A percentile compares a stretch with the other conserved stretches of the same genome.
Evolutionary conservation across 306 rosid species (phyloP).

Genomic region (Glycine soja): DNA sequence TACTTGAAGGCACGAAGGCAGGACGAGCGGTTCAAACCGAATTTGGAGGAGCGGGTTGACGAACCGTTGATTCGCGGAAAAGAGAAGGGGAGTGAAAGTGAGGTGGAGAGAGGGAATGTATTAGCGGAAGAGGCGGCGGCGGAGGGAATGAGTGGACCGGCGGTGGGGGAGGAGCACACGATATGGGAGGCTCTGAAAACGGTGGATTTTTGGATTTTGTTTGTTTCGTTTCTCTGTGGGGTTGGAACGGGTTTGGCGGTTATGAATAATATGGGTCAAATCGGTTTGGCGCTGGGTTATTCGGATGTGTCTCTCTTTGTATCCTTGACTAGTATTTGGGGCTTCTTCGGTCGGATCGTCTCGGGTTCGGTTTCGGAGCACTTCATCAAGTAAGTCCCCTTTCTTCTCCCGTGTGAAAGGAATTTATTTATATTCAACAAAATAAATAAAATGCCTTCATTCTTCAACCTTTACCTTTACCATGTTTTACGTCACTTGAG

Average conservation of each 20-base stretch:
- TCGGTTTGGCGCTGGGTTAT: conserved; percentile 86
- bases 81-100: background rate
- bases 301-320: conserved; percentile 81
- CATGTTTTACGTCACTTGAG: background rate
- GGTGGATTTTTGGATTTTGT: conserved; percentile 87
- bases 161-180: conserved; percentile 91
- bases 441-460: background rate
- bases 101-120: background rate
- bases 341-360: conserved; percentile 80
- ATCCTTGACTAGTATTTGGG: conserved; percentile 79
- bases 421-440: too few species aligned
- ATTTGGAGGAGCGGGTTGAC: background rate
- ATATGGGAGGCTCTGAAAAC: conserved; percentile 62
- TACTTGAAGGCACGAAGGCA: conserved; percentile 23
- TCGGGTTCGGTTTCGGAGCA: conserved; percentile 76
- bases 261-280: conserved; percentile 95
- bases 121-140: conserved; percentile 3
- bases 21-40: conserved; percentile 38
- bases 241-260: conserved; percentile 94
- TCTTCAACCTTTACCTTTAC: background rate
- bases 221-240: conserved; percentile 84
- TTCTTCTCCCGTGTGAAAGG: too few species aligned
- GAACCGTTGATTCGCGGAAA: conserved; percentile 55
- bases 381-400: conserved; percentile 69
- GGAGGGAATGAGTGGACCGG: conserved; percentile 41